phyloP scores from a whole-genome alignment of 768 basidiomycete genomes.

The Harrya chromipes region DNA sequence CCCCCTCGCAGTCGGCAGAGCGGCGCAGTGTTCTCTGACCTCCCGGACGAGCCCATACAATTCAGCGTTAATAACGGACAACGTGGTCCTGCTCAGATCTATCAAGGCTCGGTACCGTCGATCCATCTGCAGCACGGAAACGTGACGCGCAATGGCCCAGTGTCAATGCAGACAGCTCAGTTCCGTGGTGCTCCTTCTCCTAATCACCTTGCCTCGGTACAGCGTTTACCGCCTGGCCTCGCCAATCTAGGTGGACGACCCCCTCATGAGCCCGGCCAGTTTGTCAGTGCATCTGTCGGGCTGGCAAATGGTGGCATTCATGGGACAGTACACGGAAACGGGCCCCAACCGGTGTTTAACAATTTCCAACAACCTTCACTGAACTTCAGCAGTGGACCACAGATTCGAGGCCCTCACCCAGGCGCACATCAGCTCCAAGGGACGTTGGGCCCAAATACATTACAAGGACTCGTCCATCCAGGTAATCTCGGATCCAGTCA shows the following conservation, averaged over 20 bases:
- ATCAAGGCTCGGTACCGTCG: slow-evolving; percentile 45
- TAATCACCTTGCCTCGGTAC: slow-evolving; percentile 45
- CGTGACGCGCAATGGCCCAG: slow-evolving; percentile 47
- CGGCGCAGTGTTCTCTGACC: slow-evolving; percentile 52
- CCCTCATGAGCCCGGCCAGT: slow-evolving; percentile 74
- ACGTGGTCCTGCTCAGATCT: slow-evolving; percentile 57
- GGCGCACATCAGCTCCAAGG: slow-evolving; percentile 47
- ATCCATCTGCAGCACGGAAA: slow-evolving; percentile 52
- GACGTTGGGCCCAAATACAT: slow-evolving; percentile 43
- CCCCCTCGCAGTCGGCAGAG: slow-evolving; percentile 61
- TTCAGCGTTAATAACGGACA: slow-evolving; percentile 50
- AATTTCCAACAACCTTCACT: slow-evolving; percentile 46
- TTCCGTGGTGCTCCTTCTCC: slow-evolving; percentile 74
- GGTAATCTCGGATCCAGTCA: slow-evolving; percentile 50
- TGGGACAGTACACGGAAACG: slow-evolving; percentile 44
- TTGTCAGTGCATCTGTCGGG: slow-evolving; percentile 41
- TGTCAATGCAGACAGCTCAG: slow-evolving; percentile 57
- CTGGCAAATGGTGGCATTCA: slow-evolving; percentile 48
- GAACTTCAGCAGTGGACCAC: slow-evolving; percentile 41
- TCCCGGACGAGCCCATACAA: slow-evolving; percentile 59
- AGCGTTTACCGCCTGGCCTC: slow-evolving; percentile 74
- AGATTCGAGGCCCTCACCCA: slow-evolving; percentile 52
- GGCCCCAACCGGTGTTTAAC: slow-evolving; percentile 50
- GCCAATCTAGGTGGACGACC: slow-evolving; percentile 81
- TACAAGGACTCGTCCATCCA: slow-evolving; percentile 53